Evolutionary conservation across 2,329 filamentous ascomycete species (phyloP), one percentile per base, ranked within the genome.

Genomic region (Sarocladium oryzae): DNA sequence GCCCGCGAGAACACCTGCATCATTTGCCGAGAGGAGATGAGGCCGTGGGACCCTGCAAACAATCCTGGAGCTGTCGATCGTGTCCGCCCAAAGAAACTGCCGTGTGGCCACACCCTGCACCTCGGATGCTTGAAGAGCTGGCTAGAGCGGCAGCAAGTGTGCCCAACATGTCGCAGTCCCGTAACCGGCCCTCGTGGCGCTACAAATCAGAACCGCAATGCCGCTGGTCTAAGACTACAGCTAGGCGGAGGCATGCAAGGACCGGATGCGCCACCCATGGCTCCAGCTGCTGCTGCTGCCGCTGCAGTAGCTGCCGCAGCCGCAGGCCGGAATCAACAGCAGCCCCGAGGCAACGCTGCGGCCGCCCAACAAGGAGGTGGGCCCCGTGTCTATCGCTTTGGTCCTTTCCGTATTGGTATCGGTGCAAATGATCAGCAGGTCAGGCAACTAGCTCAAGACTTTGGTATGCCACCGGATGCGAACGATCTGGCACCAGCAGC

Each of bases 1-100:
- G 74, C 77, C 24, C 79, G 88, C 46, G 92, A 96, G 64, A 89
- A 95, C 61, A 95, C 93, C 2, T 99, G 93, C 67, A 99, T 99
- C 59, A 96, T 99, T 51, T 99, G 93, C 67, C 84, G 93, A 54
- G 93, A 99, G 66, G 89, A 95, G 57, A 99, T 99, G 93, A 81
- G 82, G 30, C 83, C 86, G 1, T 96, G 89, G 88, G 69, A 80
- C 53, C 70, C 75, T 1, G 63, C 56, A 4, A 66, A 69, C 70
- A 81, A 64, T 72, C 81, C 58, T 76, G 85, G 81, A n/a, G 77
- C 86, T 52, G 85, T 95, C 53, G 90, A 97, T 62, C 81, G 92
- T 51, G 79, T 88, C 52, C 81, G 93, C 18, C 89, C 93, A 6
- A 99, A 99, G 74, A 97, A 96, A 69, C 78, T 99, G 9, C 93